Evolutionary conservation across 106 monocot genomes (phyloP), one percentile per base, ranked within the genome.

Genomic region (Dendrobium huoshanense): DNA sequence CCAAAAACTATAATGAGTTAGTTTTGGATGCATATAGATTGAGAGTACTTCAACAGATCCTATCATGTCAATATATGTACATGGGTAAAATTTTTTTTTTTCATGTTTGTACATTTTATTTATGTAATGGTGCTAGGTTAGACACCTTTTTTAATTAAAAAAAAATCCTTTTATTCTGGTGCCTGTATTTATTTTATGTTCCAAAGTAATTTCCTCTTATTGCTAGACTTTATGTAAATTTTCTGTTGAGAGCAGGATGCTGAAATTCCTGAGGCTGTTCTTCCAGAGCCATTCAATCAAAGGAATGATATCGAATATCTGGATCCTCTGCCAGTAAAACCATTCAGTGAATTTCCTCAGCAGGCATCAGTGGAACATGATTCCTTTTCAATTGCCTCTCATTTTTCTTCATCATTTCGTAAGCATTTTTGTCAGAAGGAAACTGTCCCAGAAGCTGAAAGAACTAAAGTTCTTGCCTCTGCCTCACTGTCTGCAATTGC

Each of bases 201-300:
- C n/a, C 7, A 44, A 74, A 7, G 42, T 37, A 74, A 16, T 15
- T 43, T 41, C 31, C 40, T 41, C 42, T 74, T 43, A 19, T 44
- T n/a, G 2, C 42, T 8, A 42, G 0, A 5, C 43, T 44, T 44
- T 74, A 43, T 44, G 16, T 31, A 70, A 25, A 27, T 67, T 67
- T 22, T 65, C 3, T 42, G 42, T 61, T 80, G 68, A 42, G 2
- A 86, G 47, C 80, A 90, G 93, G 87, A 77, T 75, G 67, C 20
- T 82, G 90, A 83, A 15, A 84, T 93, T 55, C 93, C 90, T 37
- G 85, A 88, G 65, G 86, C 87, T 41, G 59, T 73, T 20, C 81
- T 93, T 29, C 90, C 88, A 59, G 93, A 93, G 75, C 87, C 88
- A 84, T 88, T 90, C 79, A 84, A 83, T 81, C 29, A 40, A 68